Evolutionary conservation across 768 basidiomycete species (phyloP).

Genomic region (Russula dissimulans): DNA sequence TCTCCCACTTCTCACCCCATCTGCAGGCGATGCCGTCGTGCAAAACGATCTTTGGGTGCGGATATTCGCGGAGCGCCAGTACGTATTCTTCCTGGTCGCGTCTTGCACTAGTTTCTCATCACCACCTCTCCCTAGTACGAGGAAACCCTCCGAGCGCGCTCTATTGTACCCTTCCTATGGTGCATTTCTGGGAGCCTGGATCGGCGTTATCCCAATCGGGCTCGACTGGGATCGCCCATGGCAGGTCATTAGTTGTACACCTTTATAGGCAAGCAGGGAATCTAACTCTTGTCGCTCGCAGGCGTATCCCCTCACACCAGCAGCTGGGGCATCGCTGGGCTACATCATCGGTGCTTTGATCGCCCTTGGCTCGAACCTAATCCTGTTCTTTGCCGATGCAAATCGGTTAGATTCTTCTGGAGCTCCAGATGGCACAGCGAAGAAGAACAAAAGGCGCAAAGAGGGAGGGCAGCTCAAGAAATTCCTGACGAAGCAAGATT

Average conservation of each 20-base stretch:
- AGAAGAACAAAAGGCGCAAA: conserved; percentile 1
- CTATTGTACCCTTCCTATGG: conserved; percentile 75
- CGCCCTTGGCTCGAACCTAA: conserved; percentile 39
- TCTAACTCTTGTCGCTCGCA: conserved; percentile 24
- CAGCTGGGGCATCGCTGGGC: conserved; percentile 62
- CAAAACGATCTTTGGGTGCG: conserved; percentile 64
- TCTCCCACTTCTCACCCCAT: conserved; percentile 18
- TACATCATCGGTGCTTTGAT: conserved; percentile 51
- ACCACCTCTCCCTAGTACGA: conserved; percentile 30
- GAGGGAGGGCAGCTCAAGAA: conserved; percentile 8
- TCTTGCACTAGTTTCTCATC: background rate
- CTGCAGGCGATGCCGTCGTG: conserved; percentile 36
- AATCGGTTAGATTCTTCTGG: background rate
- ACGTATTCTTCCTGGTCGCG: conserved; percentile 28
- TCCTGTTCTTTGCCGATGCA: conserved; percentile 23
- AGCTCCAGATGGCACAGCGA: background rate
- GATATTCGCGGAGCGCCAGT: conserved; percentile 78
- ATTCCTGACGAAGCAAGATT: background rate
- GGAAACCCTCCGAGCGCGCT: conserved; percentile 64
- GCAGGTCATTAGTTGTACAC: conserved; percentile 53
- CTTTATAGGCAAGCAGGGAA: conserved; percentile 1
- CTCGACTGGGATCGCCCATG: conserved; percentile 97
- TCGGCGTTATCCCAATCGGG: conserved; percentile 74
- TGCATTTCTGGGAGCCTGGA: conserved; percentile 66
- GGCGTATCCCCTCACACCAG: conserved; percentile 79